Evolutionary conservation across 176 grass and related monocot species (phyloP).

Genomic region (Ampelocalamus luodianensis): DNA sequence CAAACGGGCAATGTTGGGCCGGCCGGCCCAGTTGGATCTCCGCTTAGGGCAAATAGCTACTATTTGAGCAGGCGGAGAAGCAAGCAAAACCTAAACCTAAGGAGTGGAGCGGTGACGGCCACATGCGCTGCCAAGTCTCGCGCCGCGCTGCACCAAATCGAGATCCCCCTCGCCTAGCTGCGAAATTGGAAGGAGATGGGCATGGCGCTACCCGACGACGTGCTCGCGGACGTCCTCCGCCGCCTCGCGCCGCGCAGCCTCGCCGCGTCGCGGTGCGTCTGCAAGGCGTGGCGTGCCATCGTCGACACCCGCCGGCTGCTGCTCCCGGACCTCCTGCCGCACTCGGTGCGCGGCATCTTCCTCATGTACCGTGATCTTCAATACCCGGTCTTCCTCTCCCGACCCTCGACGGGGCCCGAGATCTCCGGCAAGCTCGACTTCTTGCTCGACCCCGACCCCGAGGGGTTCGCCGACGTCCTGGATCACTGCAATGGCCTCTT

Average conservation of each 20-base stretch:
- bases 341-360: slow-evolving; percentile 21
- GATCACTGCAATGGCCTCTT: slow-evolving; percentile 14
- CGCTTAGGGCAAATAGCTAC: too few relatives aligned
- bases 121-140: too few relatives aligned
- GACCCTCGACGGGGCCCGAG: not conserved
- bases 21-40: too few relatives aligned
- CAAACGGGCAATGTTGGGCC: too few relatives aligned
- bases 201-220: slow-evolving; percentile 1
- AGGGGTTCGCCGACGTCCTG: not conserved
- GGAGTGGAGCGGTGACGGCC: too few relatives aligned
- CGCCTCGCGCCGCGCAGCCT: slow-evolving; percentile 20
- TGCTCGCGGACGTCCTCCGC: slow-evolving; percentile 15
- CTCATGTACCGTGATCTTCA: not conserved
- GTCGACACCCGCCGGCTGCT: slow-evolving; percentile 16
- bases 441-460: too few relatives aligned
- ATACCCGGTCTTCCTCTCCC: not conserved
- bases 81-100: too few relatives aligned
- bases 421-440: slow-evolving; percentile 20
- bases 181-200: not conserved
- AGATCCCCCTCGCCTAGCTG: too few relatives aligned
- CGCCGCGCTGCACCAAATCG: too few relatives aligned
- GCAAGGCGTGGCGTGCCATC: slow-evolving; percentile 7
- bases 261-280: not conserved
- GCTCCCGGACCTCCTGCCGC: not conserved
- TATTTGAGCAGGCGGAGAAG: too few relatives aligned